Evolutionary conservation across 1,284 basidiomycete species (phyloP), one percentile per base, ranked within the genome.

Genomic region (Rhizoctonia solani): DNA sequence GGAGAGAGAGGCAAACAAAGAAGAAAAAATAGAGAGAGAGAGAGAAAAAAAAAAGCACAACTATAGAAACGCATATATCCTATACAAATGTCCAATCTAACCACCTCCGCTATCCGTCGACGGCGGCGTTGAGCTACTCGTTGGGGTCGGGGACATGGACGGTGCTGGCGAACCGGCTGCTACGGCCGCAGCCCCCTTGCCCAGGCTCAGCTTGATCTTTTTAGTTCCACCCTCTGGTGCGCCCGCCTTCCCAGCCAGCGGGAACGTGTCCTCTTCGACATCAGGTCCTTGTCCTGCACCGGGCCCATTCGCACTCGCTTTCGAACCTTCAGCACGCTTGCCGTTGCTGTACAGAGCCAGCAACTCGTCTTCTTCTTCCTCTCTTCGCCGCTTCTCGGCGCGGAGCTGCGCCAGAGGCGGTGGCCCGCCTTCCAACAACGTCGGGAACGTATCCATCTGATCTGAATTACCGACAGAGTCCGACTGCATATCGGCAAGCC

Each of bases 381-480:
- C 84, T 44, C 91, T 80, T 72, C 85, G 80, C 58, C 92, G 83
- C 77, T 93, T 93, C 73, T 89, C 87, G 4, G 87, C 81, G 63
- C 86, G 73, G 44, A 82, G 80, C 73, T 82, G 77, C 63, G 53
- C 74, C 72, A 23, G 73, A 54, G 70, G 77, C 77, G 32, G 75
- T 72, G 59, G 23, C 54, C 66, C n/a, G 63, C 75, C 65, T 75
- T 75, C 63, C 79, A 74, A 68, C 81, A 81, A 13, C 77, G 79
- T 42, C 78, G 80, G 68, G 72, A 75, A 74, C 29, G 74, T 73
- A 47, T 73, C 75, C 42, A 74, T 46, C 23, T 73, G 68, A 23
- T 71, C 58, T n/a, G n/a, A n/a, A n/a, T n/a, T n/a, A 30, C 53
- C 55, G 14, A 63, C 68, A 16, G 68, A 69, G 5, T 70, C 69